phyloP scores from a whole-genome alignment of 179 eudicot genomes.

The Drosera spatulata region DNA sequence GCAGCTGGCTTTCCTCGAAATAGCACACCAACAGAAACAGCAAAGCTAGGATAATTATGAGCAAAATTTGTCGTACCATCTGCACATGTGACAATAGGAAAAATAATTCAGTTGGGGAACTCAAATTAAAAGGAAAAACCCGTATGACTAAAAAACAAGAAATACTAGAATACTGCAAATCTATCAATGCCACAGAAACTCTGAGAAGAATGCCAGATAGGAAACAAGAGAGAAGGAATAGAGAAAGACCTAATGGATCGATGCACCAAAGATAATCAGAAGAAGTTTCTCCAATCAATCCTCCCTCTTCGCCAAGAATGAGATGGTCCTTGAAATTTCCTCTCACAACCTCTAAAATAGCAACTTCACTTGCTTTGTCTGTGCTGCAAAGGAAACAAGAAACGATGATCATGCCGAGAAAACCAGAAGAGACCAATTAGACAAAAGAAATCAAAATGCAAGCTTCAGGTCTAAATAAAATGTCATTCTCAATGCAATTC shows the following conservation, averaged over 20 bases:
- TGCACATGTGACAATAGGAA: conserved; percentile 10
- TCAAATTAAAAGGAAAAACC: background rate
- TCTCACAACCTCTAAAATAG: conserved; percentile 69
- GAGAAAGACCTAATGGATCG: conserved; percentile 76
- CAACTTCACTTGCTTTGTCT: conserved; percentile 88
- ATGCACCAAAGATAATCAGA: conserved; percentile 99
- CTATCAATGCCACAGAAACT: background rate
- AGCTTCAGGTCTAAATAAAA: too few species aligned
- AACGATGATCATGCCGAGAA: background rate
- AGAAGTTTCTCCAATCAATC: conserved; percentile 80
- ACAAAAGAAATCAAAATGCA: too few species aligned
- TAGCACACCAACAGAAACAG: conserved; percentile 90
- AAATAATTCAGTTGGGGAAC: too few species aligned
- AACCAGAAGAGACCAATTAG: background rate
- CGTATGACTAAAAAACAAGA: too few species aligned
- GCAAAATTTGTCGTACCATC: conserved; percentile 99
- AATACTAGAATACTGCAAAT: too few species aligned
- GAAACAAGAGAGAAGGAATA: conserved; percentile 7
- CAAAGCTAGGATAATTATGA: conserved; percentile 96
- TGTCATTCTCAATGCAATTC: too few species aligned
- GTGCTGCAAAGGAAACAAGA: conserved; percentile 53
- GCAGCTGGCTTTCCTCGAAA: conserved; percentile 89
- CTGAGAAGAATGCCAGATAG: background rate
- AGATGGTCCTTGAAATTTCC: conserved; percentile 80
- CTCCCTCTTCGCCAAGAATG: conserved; percentile 99